Conservation (phyloP, 345 rosid species). For the Geranium rotundifolium region DNA sequence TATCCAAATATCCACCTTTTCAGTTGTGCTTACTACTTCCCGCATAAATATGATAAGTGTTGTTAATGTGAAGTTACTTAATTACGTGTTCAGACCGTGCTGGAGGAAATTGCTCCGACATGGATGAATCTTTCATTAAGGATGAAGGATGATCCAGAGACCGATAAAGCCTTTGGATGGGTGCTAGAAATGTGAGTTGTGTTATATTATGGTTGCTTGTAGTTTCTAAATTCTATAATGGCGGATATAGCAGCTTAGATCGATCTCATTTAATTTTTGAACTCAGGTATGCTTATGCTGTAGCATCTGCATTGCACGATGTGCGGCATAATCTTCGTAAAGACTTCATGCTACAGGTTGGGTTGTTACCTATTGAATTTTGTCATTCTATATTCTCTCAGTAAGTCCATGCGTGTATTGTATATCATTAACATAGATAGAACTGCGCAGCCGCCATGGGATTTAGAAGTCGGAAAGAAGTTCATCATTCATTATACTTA, state of each 20-base stretch:
- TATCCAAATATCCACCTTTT: too few relatives aligned
- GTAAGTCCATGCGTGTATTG: neutral
- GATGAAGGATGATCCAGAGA: constrained; percentile 65
- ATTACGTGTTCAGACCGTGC: constrained; percentile 24
- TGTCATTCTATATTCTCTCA: constrained; percentile 4
- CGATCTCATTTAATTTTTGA: neutral
- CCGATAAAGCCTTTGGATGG: constrained; percentile 80
- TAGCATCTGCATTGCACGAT: constrained; percentile 64
- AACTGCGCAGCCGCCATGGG: constrained; percentile 72
- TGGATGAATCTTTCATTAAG: constrained; percentile 70
- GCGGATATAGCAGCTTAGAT: neutral
- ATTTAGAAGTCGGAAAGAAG: constrained; percentile 44
- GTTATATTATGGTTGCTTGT: constrained; percentile 4
- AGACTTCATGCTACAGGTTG: constrained; percentile 64
- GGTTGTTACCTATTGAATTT: constrained; percentile 12
- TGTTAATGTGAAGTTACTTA: neutral
- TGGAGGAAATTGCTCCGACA: constrained; percentile 59
- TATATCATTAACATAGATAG: neutral
- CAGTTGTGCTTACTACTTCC: too few relatives aligned
- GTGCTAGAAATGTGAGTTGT: constrained; percentile 66
- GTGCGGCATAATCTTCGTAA: constrained; percentile 50
- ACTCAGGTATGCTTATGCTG: constrained; percentile 76
- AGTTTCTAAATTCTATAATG: constrained; percentile 8
- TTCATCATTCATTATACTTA: constrained; percentile 69
- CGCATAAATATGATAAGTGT: neutral